Conservation (phyloP, 2,329 filamentous ascomycete species). For the Ophiostoma populinum region DNA sequence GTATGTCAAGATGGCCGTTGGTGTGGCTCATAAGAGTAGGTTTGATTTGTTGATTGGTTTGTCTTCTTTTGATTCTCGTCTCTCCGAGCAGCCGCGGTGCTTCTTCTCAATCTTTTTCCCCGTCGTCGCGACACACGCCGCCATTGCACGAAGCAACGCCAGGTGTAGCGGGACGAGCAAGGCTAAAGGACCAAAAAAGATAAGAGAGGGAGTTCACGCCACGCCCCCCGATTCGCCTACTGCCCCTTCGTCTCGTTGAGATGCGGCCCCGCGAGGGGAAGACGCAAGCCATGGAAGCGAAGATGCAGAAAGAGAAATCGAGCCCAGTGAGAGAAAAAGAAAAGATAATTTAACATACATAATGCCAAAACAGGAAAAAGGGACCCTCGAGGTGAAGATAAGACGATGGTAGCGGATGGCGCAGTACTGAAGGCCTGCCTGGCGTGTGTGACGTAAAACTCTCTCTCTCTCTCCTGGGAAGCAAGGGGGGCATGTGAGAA, state of each 20-base stretch:
- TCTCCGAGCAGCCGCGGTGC: background rate
- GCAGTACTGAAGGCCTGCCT: slow-evolving; percentile 3
- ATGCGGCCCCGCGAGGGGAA: background rate
- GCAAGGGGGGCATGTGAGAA: slow-evolving; percentile 1
- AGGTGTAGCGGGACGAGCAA: too few species aligned
- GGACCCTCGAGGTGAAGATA: slow-evolving; percentile 3
- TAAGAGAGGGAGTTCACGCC: background rate
- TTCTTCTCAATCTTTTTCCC: slow-evolving; percentile 3
- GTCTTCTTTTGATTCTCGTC: slow-evolving; percentile 2
- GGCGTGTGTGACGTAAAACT: slow-evolving; percentile 2
- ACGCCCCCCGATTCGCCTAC: background rate
- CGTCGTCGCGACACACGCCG: too few species aligned
- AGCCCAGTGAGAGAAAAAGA: slow-evolving; percentile 3
- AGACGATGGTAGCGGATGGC: background rate
- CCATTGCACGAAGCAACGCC: too few species aligned
- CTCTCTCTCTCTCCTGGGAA: slow-evolving; percentile 2
- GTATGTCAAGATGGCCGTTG: background rate
- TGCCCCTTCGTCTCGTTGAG: too few species aligned
- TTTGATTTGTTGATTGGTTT: background rate
- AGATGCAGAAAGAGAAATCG: background rate
- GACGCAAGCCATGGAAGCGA: background rate
- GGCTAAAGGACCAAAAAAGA: too few species aligned
- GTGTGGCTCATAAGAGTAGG: background rate
- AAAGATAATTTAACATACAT: slow-evolving; percentile 4
- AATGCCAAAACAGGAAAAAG: slow-evolving; percentile 2